Evolutionary conservation across 2,329 filamentous ascomycete genomes (phyloP), one percentile per base, ranked within the genome.

Genomic region (Sporothrix humicola): DNA sequence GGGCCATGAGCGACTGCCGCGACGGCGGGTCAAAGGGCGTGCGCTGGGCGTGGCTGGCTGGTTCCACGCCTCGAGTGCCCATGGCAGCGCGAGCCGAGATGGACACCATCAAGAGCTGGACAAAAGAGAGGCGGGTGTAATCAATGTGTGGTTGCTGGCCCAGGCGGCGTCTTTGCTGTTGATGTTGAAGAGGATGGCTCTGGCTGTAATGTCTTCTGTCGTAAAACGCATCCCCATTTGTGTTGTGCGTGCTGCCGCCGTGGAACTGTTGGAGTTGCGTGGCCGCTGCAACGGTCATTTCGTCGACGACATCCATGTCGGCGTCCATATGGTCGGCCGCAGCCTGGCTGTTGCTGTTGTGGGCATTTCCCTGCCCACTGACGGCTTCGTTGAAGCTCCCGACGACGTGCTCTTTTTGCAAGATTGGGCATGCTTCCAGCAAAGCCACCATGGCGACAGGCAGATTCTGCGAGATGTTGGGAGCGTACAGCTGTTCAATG

Each of bases 21-120:
- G 59, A 63, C 15, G 59, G 59, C 59, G 59, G 59, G 59, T 63
- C 59, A 63, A 63, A 63, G 37, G 59, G 59, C 2, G 59, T 44
- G 59, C 59, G 59, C 37, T 63, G 31, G 59, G 15, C 8, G 17
- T 44, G 59, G 31, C 8, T n/a, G 31, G 31, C 31, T 37, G 31
- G 31, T 6, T 63, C 59, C 31, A 13, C 42, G 17, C 59, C 59
- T 15, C 37, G 7, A n/a, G 3, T 13, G 31, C 59, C 59, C 4
- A 63, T 63, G 31, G 31, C 9, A 13, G 17, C 15, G 13, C 31
- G 59, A 7, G n/a, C 15, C 8, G 31, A 15, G n/a, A 63, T 63
- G 59, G 59, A 63, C 7, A 20, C 8, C 59, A 63, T 44, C 31
- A 63, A 12, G 59, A 63, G 59, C 37, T 63, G 59, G 31, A 26